Base-by-base conservation (phyloP, 2,329 filamentous ascomycete species). In the Cladosporium velox region DNA sequence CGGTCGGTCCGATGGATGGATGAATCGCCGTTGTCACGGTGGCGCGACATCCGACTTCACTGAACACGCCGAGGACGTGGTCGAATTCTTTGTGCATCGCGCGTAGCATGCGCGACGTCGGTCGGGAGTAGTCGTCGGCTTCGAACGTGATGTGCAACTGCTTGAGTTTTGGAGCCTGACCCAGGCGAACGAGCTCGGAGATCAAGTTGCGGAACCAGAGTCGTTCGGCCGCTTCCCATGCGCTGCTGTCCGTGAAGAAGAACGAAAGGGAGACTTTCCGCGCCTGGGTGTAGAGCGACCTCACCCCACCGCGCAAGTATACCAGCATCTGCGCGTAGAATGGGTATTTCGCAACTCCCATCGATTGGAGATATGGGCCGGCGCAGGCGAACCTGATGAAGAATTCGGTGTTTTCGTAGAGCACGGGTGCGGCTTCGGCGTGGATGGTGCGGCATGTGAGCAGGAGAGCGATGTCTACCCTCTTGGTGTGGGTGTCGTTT, bases 71-170 rank as follows among this genome's bases (percentile, higher is more conserved):
- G 41, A 47, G 41, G n/a, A 47, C n/a, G 2, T 21, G 3, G 8
- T 47, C 10, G 10, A 21, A 11, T 5, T 47, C n/a, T 3, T 12
- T n/a, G 2, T 10, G 11, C 0, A 47, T 5, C n/a, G 7, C 14
- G n/a, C 8, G 15, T 11, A 18, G 3, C 4, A 24, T n/a, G 14
- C 1, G 7, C n/a, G 2, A 2, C 4, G n/a, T 4, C n/a, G n/a
- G 8, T n/a, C 8, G 1, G 41, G n/a, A 21, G 10, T 12, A 3
- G 0, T 21, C n/a, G n/a, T 47, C 41, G 41, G 41, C n/a, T 12
- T 47, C 41, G 41, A 47, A 47, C 4, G 41, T 21, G 41, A 47
- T 21, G 41, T 12, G 41, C n/a, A 47, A 12, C 8, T 24, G n/a
- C 10, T 47, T 47, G 14, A 47, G 41, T 4, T 24, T 11, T 3